phyloP scores from a whole-genome alignment of 805 yeast species.

The Candida arabinofermentans region DNA sequence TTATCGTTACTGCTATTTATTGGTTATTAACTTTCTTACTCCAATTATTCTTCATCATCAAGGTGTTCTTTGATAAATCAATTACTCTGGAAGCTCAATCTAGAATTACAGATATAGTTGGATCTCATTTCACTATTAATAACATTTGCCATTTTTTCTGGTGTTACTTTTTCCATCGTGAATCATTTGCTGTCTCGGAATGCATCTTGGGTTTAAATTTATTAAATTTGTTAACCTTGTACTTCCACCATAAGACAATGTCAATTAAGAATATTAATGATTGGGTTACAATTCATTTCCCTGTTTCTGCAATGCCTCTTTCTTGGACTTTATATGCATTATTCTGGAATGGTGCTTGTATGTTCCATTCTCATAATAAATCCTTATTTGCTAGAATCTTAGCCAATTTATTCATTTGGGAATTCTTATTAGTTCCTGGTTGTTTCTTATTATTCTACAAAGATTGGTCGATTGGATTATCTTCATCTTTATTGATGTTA shows the following conservation, averaged over 20 bases:
- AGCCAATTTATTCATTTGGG: constrained; percentile 77
- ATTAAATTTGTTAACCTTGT: constrained; percentile 51
- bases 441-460: constrained; percentile 52
- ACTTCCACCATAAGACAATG: constrained; percentile 59
- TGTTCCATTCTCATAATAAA: constrained; percentile 56
- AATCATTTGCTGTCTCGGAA: constrained; percentile 57
- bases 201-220: constrained; percentile 56
- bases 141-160: constrained; percentile 60
- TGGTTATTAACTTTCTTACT: constrained; percentile 53
- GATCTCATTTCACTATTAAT: constrained; percentile 60
- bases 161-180: constrained; percentile 56
- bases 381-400: constrained; percentile 56
- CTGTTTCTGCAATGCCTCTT: constrained; percentile 66
- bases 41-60: constrained; percentile 49
- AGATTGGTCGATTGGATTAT: constrained; percentile 69
- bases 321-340: constrained; percentile 70
- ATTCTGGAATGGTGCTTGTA: constrained; percentile 83
- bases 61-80: constrained; percentile 32
- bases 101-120: constrained; percentile 38
- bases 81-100: constrained; percentile 24
- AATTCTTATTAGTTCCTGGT: constrained; percentile 62
- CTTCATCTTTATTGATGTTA: constrained; percentile 52
- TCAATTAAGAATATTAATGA: constrained; percentile 45
- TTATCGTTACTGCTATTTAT: constrained; percentile 45
- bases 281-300: constrained; percentile 59